These are phyloP conservation scores for Auxenochlorella pyrenoidosa DNA, from an alignment of 139 green algal genomes.

Conservation along the genomic window DNA sequence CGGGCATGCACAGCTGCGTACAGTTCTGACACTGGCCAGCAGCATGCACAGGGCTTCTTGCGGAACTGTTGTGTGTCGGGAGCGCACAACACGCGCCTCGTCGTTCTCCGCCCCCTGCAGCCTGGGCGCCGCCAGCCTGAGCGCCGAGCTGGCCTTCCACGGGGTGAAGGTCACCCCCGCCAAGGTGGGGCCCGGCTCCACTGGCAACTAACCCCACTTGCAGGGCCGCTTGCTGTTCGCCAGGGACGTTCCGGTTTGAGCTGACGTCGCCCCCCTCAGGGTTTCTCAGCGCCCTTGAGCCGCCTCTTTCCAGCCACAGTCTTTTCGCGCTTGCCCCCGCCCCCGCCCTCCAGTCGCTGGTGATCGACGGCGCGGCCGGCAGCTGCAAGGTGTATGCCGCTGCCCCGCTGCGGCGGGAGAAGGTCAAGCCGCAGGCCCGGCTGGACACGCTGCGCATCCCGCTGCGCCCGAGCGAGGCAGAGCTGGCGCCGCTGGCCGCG, in stretches of 20 bases:
- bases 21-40: too few species aligned
- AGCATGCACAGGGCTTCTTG: too few species aligned
- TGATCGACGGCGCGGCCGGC: conserved; percentile 46
- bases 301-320: too few species aligned
- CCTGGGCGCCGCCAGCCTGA: conserved; percentile 46
- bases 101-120: background rate
- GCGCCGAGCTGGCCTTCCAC: conserved; percentile 81
- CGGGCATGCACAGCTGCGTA: background rate
- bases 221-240: too few species aligned
- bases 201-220: too few species aligned
- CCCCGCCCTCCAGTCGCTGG: conserved; percentile 3
- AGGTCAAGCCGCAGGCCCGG: conserved; percentile 65
- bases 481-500: conserved; percentile 56
- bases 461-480: conserved; percentile 61
- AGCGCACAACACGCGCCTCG: background rate
- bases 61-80: background rate
- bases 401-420: conserved; percentile 68
- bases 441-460: conserved; percentile 69
- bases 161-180: conserved; percentile 57
- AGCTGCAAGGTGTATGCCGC: conserved; percentile 40
- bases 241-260: too few species aligned
- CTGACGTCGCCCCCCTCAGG: too few species aligned
- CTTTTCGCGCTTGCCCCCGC: too few species aligned
- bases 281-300: too few species aligned
- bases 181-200: background rate